A percentile compares a stretch with the other conserved stretches of the same genome.
Conservation (phyloP, 495 filamentous ascomycete species). For the Cryomyces minteri region DNA sequence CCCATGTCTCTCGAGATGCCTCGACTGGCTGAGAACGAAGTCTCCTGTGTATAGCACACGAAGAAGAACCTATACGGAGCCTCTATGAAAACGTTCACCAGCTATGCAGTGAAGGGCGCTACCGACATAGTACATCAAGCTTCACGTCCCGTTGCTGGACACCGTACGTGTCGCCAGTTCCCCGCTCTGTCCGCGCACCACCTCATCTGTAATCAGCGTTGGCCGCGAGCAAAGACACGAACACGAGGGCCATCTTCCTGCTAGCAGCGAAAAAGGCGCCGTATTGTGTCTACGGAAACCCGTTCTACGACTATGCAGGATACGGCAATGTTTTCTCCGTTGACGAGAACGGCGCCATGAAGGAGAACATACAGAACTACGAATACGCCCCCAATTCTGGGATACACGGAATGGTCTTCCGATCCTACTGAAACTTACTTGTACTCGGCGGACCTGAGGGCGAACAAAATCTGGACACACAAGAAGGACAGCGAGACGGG, state of each 20-base stretch:
- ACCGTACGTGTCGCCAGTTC: conserved; percentile 26
- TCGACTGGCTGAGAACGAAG: conserved; percentile 6
- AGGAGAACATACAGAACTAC: conserved; percentile 60
- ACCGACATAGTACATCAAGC: conserved; percentile 58
- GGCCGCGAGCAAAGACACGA: conserved; percentile 47
- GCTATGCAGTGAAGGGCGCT: conserved; percentile 57
- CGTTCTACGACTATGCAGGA: conserved; percentile 71
- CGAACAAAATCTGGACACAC: conserved; percentile 78
- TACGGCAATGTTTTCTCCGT: conserved; percentile 64
- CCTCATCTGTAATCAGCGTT: conserved; percentile 28
- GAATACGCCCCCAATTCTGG: conserved; percentile 53
- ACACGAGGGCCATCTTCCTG: conserved; percentile 73
- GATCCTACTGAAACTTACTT: conserved; percentile 69
- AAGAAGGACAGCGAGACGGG: conserved; percentile 45
- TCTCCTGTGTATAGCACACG: conserved; percentile 32
- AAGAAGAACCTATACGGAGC: conserved; percentile 74
- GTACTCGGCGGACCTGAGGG: conserved; percentile 68
- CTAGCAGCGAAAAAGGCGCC: conserved; percentile 59
- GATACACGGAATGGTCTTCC: conserved; percentile 77
- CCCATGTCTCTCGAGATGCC: not conserved
- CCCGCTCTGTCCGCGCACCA: not conserved
- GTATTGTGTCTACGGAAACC: conserved; percentile 67
- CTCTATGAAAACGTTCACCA: conserved; percentile 80
- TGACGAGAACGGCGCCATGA: conserved; percentile 38
- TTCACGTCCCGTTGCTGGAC: conserved; percentile 49